Base-by-base conservation (phyloP, 2,329 filamentous ascomycete species). In the Aspergillus novoparasiticus region DNA sequence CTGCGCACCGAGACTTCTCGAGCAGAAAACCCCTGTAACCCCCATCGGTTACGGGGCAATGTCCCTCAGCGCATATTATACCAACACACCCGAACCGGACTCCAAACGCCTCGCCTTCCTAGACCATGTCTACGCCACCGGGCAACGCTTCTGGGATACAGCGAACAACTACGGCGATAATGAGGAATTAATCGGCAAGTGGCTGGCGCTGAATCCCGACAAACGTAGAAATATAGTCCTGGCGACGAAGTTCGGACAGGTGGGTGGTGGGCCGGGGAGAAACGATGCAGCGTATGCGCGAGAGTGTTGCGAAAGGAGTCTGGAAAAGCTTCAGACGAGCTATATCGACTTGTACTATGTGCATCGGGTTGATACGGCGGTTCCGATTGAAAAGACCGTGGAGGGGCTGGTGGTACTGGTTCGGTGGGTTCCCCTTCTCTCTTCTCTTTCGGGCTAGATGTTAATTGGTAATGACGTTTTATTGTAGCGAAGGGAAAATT, bases 141-240 rank as follows among this genome's bases (percentile, higher is more conserved):
- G 82, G 1, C 73, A 73, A 28, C 77, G 75, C 1, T 79, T 81
- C 60, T 83, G 81, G 81, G 81, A 83, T 61, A 79, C 75, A 10
- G 71, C 78, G 61, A 69, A 57, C 71, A 50, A 57, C 21, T 85
- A 86, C 58, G 78, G 74, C 9, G 80, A 83, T 58, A 80, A 71
- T 59, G 84, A 86, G 68, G 79, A 81, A 4, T 67, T 85, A 0
- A 43, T 86, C 4, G 82, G 82, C 0, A 79, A 78, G 67, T 86
- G 83, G 81, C 82, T 85, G 68, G 74, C 77, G 0, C 57, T 43
- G 56, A 72, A 76, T 21, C 81, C 77, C 2, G 78, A 75, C 8
- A 81, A 81, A 56, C 76, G 81, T 0, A 66, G 81, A 23, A 71
- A 85, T 53, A 81, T 86, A 64, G 85, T 86, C 68, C 74, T 87